phyloP scores from a whole-genome alignment of 2,329 filamentous ascomycete genomes.

The Didymella pinodella region DNA sequence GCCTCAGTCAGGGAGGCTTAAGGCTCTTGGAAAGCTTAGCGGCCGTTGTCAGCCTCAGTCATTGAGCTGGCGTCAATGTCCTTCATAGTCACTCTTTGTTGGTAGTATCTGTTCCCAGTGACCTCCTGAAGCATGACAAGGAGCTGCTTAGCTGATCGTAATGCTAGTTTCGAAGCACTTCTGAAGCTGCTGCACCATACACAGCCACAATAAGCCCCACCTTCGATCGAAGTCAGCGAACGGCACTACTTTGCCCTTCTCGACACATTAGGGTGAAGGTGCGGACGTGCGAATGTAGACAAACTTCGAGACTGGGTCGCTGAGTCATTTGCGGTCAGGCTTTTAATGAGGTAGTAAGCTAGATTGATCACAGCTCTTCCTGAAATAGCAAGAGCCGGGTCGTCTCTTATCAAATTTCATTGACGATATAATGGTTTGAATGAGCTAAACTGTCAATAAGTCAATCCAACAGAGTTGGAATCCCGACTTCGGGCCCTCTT shows the following conservation, averaged over 20 bases:
- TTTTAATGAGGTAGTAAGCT: not conserved
- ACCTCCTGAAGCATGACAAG: not conserved
- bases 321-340: not conserved
- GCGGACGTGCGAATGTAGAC: not conserved
- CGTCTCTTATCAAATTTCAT: too few relatives aligned
- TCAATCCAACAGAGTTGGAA: conserved; percentile 11
- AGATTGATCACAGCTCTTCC: not conserved
- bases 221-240: not conserved
- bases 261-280: conserved; percentile 1
- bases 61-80: not conserved
- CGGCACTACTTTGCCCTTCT: not conserved
- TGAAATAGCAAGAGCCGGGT: not conserved
- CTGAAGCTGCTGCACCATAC: not conserved
- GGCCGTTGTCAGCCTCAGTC: conserved; percentile 2
- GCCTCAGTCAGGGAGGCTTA: conserved; percentile 9
- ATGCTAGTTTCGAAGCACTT: conserved; percentile 5
- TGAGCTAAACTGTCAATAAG: not conserved
- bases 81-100: not conserved
- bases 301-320: too few relatives aligned
- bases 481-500: conserved; percentile 11
- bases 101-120: not conserved
- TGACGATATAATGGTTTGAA: too few relatives aligned
- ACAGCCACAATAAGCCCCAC: conserved; percentile 18
- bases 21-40: conserved; percentile 13
- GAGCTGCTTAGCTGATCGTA: conserved; percentile 1